phyloP scores from a whole-genome alignment of 1,284 basidiomycete genomes.

The Tylopilus sp. region DNA sequence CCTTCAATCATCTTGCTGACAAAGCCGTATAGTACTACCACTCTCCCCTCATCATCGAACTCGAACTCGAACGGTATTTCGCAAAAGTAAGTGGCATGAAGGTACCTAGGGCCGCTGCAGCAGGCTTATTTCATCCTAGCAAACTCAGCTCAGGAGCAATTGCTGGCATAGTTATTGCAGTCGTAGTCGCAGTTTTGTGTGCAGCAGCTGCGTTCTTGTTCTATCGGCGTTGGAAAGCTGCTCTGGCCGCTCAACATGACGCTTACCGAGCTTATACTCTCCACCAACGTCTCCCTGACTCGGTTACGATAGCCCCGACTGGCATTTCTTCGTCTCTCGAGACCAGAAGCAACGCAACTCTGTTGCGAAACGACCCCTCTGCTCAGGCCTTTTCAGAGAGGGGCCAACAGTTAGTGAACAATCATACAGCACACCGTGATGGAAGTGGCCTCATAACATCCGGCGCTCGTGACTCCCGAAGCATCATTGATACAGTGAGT shows the following conservation, averaged over 20 bases:
- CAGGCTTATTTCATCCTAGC: conserved; percentile 12
- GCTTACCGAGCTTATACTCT: conserved; percentile 13
- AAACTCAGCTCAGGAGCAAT: conserved; percentile 28
- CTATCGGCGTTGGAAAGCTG: conserved; percentile 32
- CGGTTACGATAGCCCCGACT: neutral
- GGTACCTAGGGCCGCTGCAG: neutral
- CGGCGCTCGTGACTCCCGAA: conserved; percentile 13
- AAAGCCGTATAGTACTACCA: neutral
- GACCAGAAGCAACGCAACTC: conserved; percentile 12
- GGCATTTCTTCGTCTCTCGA: conserved; percentile 24
- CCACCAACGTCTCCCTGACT: conserved; percentile 8
- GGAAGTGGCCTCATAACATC: neutral
- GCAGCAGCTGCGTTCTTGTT: conserved; percentile 24
- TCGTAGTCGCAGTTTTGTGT: conserved; percentile 16
- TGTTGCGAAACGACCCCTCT: conserved; percentile 10
- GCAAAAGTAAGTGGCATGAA: conserved; percentile 16
- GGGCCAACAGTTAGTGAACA: conserved; percentile 8
- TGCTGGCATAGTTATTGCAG: conserved; percentile 25
- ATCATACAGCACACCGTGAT: neutral
- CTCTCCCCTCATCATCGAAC: neutral
- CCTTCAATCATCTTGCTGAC: conserved; percentile 3
- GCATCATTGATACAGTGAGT: conserved; percentile 2
- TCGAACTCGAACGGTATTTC: neutral
- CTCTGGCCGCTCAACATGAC: conserved; percentile 12
- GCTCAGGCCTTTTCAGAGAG: neutral